These are phyloP conservation scores for Talaromyces sp. DNA, from an alignment of 2,329 filamentous ascomycete species.

Conservation along the genomic window DNA sequence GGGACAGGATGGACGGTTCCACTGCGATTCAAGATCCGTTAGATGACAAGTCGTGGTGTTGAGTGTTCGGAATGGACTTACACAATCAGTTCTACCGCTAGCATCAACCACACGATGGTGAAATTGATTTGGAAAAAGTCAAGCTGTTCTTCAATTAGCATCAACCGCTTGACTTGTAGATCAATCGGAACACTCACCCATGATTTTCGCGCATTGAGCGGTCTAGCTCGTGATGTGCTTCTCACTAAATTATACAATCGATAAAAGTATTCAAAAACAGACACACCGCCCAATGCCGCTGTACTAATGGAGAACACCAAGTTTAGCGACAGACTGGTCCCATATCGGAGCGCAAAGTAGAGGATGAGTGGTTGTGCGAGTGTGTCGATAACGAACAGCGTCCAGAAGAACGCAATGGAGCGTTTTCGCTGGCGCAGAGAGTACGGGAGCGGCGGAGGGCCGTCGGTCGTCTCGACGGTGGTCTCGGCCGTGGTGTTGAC, in stretches of 20 bases:
- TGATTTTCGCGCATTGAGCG: conserved; percentile 42
- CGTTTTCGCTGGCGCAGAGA: conserved; percentile 53
- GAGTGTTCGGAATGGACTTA: conserved; percentile 25
- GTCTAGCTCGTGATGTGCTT: conserved; percentile 36
- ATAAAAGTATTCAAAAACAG: conserved; percentile 44
- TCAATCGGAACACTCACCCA: conserved; percentile 30
- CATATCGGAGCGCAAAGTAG: conserved; percentile 61
- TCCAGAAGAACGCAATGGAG: conserved; percentile 59
- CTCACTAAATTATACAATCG: conserved; percentile 39
- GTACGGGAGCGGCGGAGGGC: conserved; percentile 55
- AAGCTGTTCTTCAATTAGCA: conserved; percentile 29
- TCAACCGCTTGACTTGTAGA: background rate
- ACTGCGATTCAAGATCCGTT: conserved; percentile 21
- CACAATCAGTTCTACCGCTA: conserved; percentile 43
- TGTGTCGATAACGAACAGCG: conserved; percentile 57
- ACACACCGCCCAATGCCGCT: conserved; percentile 39
- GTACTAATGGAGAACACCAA: conserved; percentile 45
- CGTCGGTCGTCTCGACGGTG: conserved; percentile 13
- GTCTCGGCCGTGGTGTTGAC: conserved; percentile 21
- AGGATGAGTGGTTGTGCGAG: conserved; percentile 57
- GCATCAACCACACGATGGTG: conserved; percentile 44
- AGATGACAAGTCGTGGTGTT: background rate
- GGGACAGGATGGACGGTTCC: conserved; percentile 41
- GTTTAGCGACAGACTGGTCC: conserved; percentile 47
- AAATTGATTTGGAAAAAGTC: conserved; percentile 49